Evolutionary conservation across 768 basidiomycete genomes (phyloP).

Genomic region (Podaxis sp.): DNA sequence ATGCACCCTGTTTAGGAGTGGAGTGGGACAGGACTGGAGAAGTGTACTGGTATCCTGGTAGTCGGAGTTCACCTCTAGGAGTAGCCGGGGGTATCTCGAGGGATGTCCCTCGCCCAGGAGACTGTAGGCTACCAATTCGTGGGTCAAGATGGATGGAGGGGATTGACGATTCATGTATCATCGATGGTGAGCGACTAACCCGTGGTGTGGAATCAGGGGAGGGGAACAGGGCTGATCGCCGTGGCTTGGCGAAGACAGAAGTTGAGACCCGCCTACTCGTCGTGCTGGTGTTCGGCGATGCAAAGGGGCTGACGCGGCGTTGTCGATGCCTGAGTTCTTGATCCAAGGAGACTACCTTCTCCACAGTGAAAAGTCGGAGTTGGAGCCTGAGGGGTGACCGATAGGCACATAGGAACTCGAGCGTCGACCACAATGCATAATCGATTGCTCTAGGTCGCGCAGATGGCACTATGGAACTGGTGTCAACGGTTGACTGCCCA

Average conservation of each 20-base stretch:
- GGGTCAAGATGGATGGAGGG: constrained; percentile 29
- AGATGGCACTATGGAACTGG: constrained; percentile 17
- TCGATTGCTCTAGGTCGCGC: constrained; percentile 59
- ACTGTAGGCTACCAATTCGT: constrained; percentile 20
- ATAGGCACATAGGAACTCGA: constrained; percentile 63
- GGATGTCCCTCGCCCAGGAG: not conserved
- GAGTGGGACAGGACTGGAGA: constrained; percentile 25
- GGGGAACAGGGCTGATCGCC: constrained; percentile 37
- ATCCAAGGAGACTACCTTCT: constrained; percentile 57
- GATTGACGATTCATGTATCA: constrained; percentile 22
- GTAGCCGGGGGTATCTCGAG: constrained; percentile 6
- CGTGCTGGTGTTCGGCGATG: constrained; percentile 21
- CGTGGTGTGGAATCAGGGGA: constrained; percentile 49
- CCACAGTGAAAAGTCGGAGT: constrained; percentile 62
- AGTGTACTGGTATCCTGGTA: constrained; percentile 30
- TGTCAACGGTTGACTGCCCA: constrained; percentile 20
- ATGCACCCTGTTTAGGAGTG: constrained; percentile 22
- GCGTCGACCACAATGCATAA: constrained; percentile 69
- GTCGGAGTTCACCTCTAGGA: constrained; percentile 10
- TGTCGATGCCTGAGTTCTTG: constrained; percentile 41
- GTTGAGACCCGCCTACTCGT: constrained; percentile 44
- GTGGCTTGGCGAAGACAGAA: constrained; percentile 57
- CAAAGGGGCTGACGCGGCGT: constrained; percentile 20
- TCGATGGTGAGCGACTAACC: constrained; percentile 32
- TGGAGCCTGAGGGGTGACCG: constrained; percentile 64